Percentiles rank a stretch among this genome's conserved stretches.
phyloP scores from a whole-genome alignment of 305 asterid species.

The Ilex paraguariensis region DNA sequence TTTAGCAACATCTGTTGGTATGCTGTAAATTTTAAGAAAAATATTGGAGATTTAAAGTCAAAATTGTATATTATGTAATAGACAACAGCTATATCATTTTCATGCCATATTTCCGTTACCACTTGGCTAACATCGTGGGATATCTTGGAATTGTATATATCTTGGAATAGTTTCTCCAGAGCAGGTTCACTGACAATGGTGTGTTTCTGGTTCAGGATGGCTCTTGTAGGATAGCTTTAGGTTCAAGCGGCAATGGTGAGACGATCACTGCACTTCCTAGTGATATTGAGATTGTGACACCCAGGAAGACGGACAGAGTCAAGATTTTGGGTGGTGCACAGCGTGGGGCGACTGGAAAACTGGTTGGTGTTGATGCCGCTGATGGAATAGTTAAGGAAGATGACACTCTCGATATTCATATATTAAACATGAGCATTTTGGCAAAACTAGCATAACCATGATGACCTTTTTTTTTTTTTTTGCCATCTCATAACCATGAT shows the following conservation, averaged over 20 bases:
- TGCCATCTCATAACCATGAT: too few relatives aligned
- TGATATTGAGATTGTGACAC: constrained; percentile 66
- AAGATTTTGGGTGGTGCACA: constrained; percentile 89
- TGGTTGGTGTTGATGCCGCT: constrained; percentile 85
- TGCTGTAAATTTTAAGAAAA: too few relatives aligned
- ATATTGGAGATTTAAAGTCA: too few relatives aligned
- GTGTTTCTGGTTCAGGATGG: constrained; percentile 57
- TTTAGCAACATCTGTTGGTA: too few relatives aligned
- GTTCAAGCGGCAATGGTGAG: constrained; percentile 78
- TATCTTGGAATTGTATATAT: neutral
- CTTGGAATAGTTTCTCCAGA: neutral
- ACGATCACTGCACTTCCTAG: constrained; percentile 46
- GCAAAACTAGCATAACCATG: constrained; percentile 42
- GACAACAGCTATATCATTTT: too few relatives aligned
- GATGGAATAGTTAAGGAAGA: constrained; percentile 94
- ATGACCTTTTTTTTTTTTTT: too few relatives aligned
- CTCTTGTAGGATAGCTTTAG: constrained; percentile 73
- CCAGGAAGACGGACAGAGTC: constrained; percentile 73
- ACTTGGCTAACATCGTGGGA: too few relatives aligned
- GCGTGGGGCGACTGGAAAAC: constrained; percentile 89
- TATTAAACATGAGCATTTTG: constrained; percentile 67
- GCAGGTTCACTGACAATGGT: neutral
- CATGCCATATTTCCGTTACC: neutral
- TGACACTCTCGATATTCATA: constrained; percentile 74
- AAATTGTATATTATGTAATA: too few relatives aligned